These are phyloP conservation scores for Sclerotinia subarctica DNA, from an alignment of 2,329 filamentous ascomycete species.

Conservation along the genomic window DNA sequence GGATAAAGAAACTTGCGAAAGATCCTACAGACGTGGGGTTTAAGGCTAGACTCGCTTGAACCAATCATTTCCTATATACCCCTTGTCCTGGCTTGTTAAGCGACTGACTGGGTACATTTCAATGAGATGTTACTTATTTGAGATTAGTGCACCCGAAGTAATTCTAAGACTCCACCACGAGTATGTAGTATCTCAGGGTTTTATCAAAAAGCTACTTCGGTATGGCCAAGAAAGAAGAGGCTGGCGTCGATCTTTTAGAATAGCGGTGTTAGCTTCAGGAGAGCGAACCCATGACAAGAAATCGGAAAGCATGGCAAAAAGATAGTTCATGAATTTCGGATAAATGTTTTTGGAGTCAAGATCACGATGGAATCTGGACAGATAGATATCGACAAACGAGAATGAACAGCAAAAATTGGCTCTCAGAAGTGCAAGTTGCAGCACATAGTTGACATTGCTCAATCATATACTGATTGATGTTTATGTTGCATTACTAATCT, in stretches of 20 bases:
- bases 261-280: not conserved
- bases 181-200: not conserved
- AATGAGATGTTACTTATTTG: not conserved
- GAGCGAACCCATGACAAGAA: not conserved
- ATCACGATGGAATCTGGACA: not conserved
- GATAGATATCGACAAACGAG: not conserved
- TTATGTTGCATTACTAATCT: not conserved
- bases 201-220: not conserved
- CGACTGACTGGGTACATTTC: not conserved
- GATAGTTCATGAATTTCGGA: not conserved
- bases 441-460: not conserved
- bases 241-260: not conserved
- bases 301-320: not conserved
- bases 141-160: not conserved
- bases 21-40: not conserved
- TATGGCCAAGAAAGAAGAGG: not conserved
- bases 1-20: not conserved
- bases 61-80: not conserved
- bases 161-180: not conserved
- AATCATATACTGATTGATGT: not conserved
- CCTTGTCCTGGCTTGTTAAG: not conserved
- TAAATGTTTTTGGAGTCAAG: not conserved
- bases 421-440: not conserved
- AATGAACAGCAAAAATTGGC: not conserved
- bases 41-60: slow-evolving; percentile 8